Percentiles rank a stretch among this genome's conserved stretches.
phyloP scores from a whole-genome alignment of 2,329 filamentous ascomycete genomes.

The Arthrobotrys entomopaga region DNA sequence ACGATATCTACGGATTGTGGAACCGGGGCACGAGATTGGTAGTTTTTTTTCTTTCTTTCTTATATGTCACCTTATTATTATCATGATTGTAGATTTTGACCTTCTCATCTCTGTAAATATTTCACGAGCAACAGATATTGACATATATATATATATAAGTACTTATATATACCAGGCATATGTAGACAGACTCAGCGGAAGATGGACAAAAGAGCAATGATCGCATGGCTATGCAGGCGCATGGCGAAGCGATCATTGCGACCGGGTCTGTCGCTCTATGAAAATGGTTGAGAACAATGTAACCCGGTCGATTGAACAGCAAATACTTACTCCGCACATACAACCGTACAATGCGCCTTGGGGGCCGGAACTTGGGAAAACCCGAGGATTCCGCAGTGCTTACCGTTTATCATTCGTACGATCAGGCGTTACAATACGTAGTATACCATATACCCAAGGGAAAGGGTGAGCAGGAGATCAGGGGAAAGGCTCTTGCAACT shows the following conservation, averaged over 20 bases:
- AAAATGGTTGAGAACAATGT: neutral
- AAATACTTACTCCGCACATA: no score
- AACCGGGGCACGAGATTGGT: conserved; percentile 24
- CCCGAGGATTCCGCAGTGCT: no score
- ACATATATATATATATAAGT: neutral
- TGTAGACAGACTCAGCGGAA: no score
- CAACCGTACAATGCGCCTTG: no score
- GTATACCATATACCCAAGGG: no score
- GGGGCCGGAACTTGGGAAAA: no score
- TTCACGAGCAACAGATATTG: conserved; percentile 1
- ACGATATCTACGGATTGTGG: conserved; percentile 32
- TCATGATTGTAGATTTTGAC: neutral
- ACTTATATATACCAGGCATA: no score
- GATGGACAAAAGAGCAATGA: neutral
- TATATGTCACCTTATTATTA: conserved; percentile 14
- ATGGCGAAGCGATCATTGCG: neutral
- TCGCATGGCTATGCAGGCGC: neutral
- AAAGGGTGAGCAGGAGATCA: conserved; percentile 1
- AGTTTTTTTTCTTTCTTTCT: conserved; percentile 21
- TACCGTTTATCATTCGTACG: no score
- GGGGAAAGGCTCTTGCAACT: conserved; percentile 43
- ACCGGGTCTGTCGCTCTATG: neutral
- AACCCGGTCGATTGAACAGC: no score
- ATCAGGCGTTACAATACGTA: neutral
- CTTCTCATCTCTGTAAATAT: conserved; percentile 43